Evolutionary conservation across 1,284 basidiomycete genomes (phyloP), one percentile per base, ranked within the genome.

Genomic region (Trichosporon coremiiforme): DNA sequence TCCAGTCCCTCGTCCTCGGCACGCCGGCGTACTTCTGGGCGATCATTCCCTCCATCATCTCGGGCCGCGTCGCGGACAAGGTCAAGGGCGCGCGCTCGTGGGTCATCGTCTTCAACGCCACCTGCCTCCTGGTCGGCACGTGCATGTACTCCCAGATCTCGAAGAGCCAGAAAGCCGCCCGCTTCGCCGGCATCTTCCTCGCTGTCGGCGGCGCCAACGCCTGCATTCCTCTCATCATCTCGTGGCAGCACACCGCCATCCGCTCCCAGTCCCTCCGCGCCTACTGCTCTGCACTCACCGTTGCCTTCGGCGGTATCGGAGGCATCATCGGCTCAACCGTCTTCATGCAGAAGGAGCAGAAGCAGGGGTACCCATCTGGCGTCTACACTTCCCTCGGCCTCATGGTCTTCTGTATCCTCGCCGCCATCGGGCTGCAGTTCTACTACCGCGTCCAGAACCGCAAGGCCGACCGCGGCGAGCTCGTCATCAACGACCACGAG

Each of bases 1-100:
- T 77, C 38, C 73, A 77, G 25, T 78, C 81, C 15, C 78, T 81
- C 63, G 68, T 80, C 45, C 77, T 85, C 35, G 80, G 80, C 15
- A 82, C 83, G 5, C 84, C 85, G 12, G 84, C 84, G n/a, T 85
- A 82, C 75, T 75, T 81, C 36, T 73, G 75, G 38, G 79, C 80
- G 31, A 76, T 80, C 69, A 73, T 84, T 50, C 80, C 79, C 65
- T 77, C 77, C 38, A 79, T 84, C 41, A 65, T 67, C 45, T 72
- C 77, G 29, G 84, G 81, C 60, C 70, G 77, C 65, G 7, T 82
- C 67, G 78, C 82, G n/a, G 85, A 85, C 77, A 60, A 60, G 29
- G 60, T 67, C 64, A 38, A 22, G 33, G n/a, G 41, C 45, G 55
- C 50, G 6, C 72, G 72, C 53, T 66, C 64, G 9, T 47, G 25